phyloP scores from a whole-genome alignment of 257 asterid genomes.

The Cruciata laevipes region DNA sequence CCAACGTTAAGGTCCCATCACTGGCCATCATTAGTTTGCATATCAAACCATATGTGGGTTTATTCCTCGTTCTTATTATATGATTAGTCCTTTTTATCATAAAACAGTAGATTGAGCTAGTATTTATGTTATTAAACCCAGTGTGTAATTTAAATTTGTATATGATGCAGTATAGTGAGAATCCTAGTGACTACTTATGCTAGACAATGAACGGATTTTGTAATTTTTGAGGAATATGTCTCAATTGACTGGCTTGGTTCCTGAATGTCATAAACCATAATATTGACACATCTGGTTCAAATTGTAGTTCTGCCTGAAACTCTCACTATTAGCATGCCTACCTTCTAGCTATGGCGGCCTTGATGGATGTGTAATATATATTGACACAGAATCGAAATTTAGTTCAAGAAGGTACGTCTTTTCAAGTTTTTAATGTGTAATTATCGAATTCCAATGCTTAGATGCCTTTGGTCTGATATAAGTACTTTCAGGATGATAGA shows the following conservation, averaged over 20 bases:
- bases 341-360: slow-evolving; percentile 74
- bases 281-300: slow-evolving; percentile 15
- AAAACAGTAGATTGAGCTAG: background rate
- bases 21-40: background rate
- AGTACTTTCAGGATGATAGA: slow-evolving; percentile 57
- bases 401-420: slow-evolving; percentile 63
- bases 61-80: background rate
- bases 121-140: background rate
- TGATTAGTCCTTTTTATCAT: background rate
- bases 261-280: background rate
- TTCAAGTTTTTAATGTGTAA: slow-evolving; percentile 8
- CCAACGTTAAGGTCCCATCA: background rate
- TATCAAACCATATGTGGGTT: background rate
- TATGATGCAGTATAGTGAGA: background rate
- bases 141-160: background rate
- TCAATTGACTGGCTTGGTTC: background rate
- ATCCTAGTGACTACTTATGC: background rate
- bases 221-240: background rate
- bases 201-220: background rate
- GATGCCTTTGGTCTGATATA: background rate
- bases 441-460: slow-evolving; percentile 10
- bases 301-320: slow-evolving; percentile 79
- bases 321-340: slow-evolving; percentile 63
- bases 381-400: slow-evolving; percentile 87
- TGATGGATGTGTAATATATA: slow-evolving; percentile 65